Conservation (phyloP, 176 grass and related monocot genomes). For the Eragrostis nindensis region DNA sequence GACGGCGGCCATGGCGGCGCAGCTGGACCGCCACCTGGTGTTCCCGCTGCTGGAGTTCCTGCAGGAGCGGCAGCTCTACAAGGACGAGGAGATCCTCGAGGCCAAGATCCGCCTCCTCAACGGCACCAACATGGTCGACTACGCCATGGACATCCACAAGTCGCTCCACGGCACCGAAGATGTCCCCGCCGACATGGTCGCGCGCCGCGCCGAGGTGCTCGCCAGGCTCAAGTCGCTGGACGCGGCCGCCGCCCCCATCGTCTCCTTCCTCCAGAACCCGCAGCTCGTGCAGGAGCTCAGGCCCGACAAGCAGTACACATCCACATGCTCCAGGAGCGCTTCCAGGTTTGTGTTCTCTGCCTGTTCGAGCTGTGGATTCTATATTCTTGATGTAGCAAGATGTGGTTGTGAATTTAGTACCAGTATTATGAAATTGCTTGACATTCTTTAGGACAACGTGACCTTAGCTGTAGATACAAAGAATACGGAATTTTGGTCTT, state of each 20-base stretch:
- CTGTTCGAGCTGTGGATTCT: background rate
- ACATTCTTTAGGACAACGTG: background rate
- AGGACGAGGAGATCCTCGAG: slow-evolving; percentile 72
- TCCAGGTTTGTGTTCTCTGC: slow-evolving; percentile 51
- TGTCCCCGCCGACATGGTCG: slow-evolving; percentile 78
- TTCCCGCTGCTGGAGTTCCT: slow-evolving; percentile 89
- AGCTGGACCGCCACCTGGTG: slow-evolving; percentile 80
- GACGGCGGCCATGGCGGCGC: slow-evolving; percentile 59
- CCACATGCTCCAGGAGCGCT: slow-evolving; percentile 81
- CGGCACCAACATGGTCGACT: slow-evolving; percentile 98
- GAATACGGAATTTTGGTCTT: background rate
- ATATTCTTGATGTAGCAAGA: background rate
- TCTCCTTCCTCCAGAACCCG: slow-evolving; percentile 74
- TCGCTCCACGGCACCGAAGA: slow-evolving; percentile 81
- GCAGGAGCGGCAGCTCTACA: slow-evolving; percentile 77
- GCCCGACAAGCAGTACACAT: slow-evolving; percentile 84
- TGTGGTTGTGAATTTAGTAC: background rate
- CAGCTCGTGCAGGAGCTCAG: slow-evolving; percentile 80
- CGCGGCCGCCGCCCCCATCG: slow-evolving; percentile 64
- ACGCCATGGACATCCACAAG: slow-evolving; percentile 98
- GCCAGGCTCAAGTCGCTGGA: slow-evolving; percentile 68
- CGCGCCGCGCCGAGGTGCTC: slow-evolving; percentile 79
- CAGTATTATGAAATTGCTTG: background rate
- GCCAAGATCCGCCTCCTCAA: slow-evolving; percentile 88
- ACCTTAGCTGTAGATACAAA: background rate